phyloP scores from a whole-genome alignment of 306 rosid genomes.

The Cyclanthera cordifolia region DNA sequence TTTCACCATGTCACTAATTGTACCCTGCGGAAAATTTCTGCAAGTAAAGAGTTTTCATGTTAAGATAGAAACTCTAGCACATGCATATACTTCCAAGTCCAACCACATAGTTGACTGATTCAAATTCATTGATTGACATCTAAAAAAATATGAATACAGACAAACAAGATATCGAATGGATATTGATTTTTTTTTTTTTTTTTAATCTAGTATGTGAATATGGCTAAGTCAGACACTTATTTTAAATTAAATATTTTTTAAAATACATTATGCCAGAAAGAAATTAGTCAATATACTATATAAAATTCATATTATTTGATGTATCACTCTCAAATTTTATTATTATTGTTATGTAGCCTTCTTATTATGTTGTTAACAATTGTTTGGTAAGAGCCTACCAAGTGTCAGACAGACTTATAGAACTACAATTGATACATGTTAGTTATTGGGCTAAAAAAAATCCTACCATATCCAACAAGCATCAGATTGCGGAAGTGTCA shows the following conservation, averaged over 20 bases:
- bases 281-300: neutral
- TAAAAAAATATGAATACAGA: neutral
- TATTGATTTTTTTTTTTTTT: neutral
- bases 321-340: neutral
- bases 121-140: neutral
- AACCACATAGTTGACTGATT: neutral
- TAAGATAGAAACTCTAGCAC: neutral
- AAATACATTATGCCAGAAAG: neutral
- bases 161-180: neutral
- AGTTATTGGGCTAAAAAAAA: neutral
- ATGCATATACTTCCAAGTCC: neutral
- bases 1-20: slow-evolving; percentile 85
- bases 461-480: neutral
- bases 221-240: neutral
- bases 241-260: neutral
- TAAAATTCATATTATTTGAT: neutral
- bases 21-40: slow-evolving; percentile 98
- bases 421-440: neutral
- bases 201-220: neutral
- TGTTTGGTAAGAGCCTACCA: neutral
- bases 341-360: neutral
- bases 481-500: neutral
- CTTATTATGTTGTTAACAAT: neutral
- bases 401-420: neutral
- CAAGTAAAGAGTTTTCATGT: slow-evolving; percentile 16